These are phyloP conservation scores for Calonectria naviculata DNA, from an alignment of 2,329 filamentous ascomycete species.

Conservation along the genomic window DNA sequence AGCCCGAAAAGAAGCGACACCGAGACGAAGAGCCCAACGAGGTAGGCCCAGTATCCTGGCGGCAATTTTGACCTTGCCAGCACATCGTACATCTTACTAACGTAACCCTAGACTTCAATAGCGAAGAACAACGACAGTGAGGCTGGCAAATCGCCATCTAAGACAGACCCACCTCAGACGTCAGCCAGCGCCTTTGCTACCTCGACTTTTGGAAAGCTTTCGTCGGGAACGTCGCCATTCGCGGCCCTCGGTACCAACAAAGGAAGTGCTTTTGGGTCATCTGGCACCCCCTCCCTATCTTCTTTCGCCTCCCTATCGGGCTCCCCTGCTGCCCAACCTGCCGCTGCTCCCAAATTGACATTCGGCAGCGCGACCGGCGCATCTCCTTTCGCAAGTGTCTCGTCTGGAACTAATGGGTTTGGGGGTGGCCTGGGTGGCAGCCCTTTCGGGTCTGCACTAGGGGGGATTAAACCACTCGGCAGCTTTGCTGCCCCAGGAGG, in stretches of 20 bases:
- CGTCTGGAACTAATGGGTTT: constrained; percentile 59
- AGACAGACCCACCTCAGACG: constrained; percentile 49
- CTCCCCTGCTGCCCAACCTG: constrained; percentile 40
- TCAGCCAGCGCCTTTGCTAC: constrained; percentile 73
- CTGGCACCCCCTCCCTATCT: constrained; percentile 48
- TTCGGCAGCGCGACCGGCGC: constrained; percentile 56
- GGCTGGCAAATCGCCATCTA: constrained; percentile 34
- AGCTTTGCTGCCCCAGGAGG: constrained; percentile 76
- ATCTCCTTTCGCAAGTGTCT: constrained; percentile 62
- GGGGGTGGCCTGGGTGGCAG: constrained; percentile 55
- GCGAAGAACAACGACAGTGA: constrained; percentile 33
- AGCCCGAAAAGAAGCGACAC: constrained; percentile 74
- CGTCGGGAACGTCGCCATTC: constrained; percentile 73
- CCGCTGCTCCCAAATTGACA: constrained; percentile 57
- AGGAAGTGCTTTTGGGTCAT: constrained; percentile 62
- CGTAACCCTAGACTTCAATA: constrained; percentile 30
- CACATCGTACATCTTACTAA: constrained; percentile 22
- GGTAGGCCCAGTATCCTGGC: constrained; percentile 45
- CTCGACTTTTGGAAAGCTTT: constrained; percentile 76
- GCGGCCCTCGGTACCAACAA: constrained; percentile 62
- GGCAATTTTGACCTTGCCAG: constrained; percentile 5
- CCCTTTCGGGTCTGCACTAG: constrained; percentile 50
- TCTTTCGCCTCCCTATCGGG: constrained; percentile 47
- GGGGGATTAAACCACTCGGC: constrained; percentile 60
- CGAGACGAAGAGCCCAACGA: constrained; percentile 61